These are phyloP conservation scores for Xylariales sp. DNA, from an alignment of 2,329 filamentous ascomycete species.

Conservation along the genomic window DNA sequence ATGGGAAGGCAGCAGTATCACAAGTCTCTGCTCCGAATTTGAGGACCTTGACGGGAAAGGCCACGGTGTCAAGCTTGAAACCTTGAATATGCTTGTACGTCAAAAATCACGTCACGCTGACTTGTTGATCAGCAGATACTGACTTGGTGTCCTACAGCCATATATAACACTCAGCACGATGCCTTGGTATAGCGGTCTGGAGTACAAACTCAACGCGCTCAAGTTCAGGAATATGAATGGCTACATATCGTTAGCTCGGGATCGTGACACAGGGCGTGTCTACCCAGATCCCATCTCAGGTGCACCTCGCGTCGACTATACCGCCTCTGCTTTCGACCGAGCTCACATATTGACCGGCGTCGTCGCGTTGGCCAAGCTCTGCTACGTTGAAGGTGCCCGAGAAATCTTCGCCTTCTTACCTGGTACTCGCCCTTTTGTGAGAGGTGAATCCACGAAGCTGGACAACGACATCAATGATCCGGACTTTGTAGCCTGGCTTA, in stretches of 20 bases:
- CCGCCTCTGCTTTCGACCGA: slow-evolving; percentile 65
- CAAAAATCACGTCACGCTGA: slow-evolving; percentile 7
- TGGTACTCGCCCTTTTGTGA: slow-evolving; percentile 58
- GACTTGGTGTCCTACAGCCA: slow-evolving; percentile 47
- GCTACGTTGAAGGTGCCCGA: slow-evolving; percentile 72
- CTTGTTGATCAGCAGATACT: no score
- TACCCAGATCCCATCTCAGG: slow-evolving; percentile 67
- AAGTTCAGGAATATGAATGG: slow-evolving; percentile 64
- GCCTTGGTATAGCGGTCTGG: slow-evolving; percentile 62
- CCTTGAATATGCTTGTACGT: slow-evolving; percentile 62
- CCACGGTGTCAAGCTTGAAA: slow-evolving; percentile 79
- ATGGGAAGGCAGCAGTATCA: slow-evolving; percentile 77
- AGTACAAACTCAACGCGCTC: slow-evolving; percentile 67
- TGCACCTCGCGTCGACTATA: slow-evolving; percentile 63
- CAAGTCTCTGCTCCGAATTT: slow-evolving; percentile 69
- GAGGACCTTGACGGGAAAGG: slow-evolving; percentile 76
- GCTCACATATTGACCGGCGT: slow-evolving; percentile 67
- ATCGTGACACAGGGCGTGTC: slow-evolving; percentile 70
- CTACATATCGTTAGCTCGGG: slow-evolving; percentile 71
- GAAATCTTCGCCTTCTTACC: slow-evolving; percentile 68
- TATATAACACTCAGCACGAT: slow-evolving; percentile 57
- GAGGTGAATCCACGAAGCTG: slow-evolving; percentile 14
- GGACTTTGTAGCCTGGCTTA: slow-evolving; percentile 59
- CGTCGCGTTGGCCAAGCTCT: slow-evolving; percentile 68
- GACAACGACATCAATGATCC: slow-evolving; percentile 34